A percentile compares a stretch with the other conserved stretches of the same genome.
These are phyloP conservation scores for Capsella rubella DNA, from an alignment of 441 rosid species.

Conservation along the genomic window DNA sequence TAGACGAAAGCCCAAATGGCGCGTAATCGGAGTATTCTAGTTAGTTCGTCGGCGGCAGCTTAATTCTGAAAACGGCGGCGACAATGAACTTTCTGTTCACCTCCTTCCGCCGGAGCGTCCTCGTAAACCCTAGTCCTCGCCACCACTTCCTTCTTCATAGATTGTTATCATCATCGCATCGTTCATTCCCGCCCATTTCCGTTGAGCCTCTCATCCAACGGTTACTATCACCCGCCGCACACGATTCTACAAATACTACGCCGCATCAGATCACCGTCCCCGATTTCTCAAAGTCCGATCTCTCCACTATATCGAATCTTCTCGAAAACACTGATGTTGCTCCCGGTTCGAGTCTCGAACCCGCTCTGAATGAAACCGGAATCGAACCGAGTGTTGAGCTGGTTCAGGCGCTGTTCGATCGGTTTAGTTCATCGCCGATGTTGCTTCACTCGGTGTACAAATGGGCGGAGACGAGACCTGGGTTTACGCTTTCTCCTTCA, in stretches of 20 bases:
- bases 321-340: slow-evolving; percentile 53
- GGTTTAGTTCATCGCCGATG: slow-evolving; percentile 73
- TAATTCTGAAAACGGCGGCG: slow-evolving; percentile 23
- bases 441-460: slow-evolving; percentile 62
- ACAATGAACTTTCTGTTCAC: slow-evolving; percentile 45
- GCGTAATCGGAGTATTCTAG: neutral
- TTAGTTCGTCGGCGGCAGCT: slow-evolving; percentile 17
- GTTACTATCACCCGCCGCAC: slow-evolving; percentile 41
- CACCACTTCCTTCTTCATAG: slow-evolving; percentile 27
- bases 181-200: slow-evolving; percentile 43
- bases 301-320: slow-evolving; percentile 56
- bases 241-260: slow-evolving; percentile 27
- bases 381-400: slow-evolving; percentile 57
- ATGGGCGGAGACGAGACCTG: slow-evolving; percentile 79
- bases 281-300: slow-evolving; percentile 49
- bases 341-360: slow-evolving; percentile 55
- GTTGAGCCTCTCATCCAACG: slow-evolving; percentile 48
- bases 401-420: slow-evolving; percentile 61
- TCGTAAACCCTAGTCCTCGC: slow-evolving; percentile 25
- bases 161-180: slow-evolving; percentile 39
- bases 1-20: slow-evolving; percentile 28
- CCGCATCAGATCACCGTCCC: slow-evolving; percentile 40
- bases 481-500: slow-evolving; percentile 51
- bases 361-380: slow-evolving; percentile 61
- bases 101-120: slow-evolving; percentile 38